Evolutionary conservation across 345 rosid genomes (phyloP).

Genomic region (Corchorus olitorius): DNA sequence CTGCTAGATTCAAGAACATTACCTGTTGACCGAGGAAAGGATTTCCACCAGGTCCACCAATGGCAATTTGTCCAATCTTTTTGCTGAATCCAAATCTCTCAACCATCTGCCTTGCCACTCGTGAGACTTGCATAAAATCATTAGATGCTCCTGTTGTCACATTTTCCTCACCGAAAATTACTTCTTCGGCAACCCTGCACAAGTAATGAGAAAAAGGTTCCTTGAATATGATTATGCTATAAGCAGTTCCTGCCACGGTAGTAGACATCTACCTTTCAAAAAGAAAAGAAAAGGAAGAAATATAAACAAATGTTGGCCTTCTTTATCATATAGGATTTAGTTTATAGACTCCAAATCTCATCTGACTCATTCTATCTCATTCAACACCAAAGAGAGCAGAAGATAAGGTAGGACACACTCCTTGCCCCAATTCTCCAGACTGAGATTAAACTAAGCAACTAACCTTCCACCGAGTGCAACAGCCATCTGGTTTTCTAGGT

Average conservation of each 20-base stretch:
- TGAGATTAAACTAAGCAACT: conserved; percentile 20
- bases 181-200: conserved; percentile 92
- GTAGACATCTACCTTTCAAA: background rate
- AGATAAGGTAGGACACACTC: background rate
- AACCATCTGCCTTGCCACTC: conserved; percentile 99
- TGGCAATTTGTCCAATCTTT: conserved; percentile 95
- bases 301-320: background rate
- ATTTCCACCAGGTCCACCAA: conserved; percentile 94
- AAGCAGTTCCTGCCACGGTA: background rate
- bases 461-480: conserved; percentile 99
- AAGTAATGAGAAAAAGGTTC: background rate
- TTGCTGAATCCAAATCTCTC: conserved; percentile 98
- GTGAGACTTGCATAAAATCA: conserved; percentile 97
- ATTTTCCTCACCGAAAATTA: conserved; percentile 84
- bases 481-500: conserved; percentile 98
- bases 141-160: conserved; percentile 99
- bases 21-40: conserved; percentile 94
- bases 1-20: background rate
- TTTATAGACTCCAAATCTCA: background rate
- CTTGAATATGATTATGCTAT: background rate
- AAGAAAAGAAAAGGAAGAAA: no score
- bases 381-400: background rate
- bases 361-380: background rate
- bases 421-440: background rate
- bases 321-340: background rate